A percentile compares a stretch with the other conserved stretches of the same genome.
Conservation (phyloP, 176 grass and related monocot species). For the Typha latifolia region DNA sequence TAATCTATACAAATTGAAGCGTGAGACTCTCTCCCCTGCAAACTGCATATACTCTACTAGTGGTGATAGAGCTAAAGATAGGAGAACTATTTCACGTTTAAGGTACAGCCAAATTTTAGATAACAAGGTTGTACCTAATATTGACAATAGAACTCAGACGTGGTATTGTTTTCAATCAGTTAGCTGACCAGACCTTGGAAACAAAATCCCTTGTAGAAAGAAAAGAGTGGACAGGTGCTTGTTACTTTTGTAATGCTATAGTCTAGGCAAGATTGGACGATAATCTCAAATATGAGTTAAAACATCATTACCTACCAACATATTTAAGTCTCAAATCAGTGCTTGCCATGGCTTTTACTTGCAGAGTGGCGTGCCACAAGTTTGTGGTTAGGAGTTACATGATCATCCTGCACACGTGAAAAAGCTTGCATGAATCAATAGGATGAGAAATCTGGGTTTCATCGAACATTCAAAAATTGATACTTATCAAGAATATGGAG, state of each 20-base stretch:
- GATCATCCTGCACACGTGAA: conserved; percentile 63
- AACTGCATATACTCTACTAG: background rate
- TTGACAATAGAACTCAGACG: background rate
- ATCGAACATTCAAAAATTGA: conserved; percentile 14
- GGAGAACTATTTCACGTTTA: background rate
- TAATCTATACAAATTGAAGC: background rate
- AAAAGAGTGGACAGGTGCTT: background rate
- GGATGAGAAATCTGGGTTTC: conserved; percentile 3
- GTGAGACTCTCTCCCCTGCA: background rate
- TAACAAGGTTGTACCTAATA: background rate
- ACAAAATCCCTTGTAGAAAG: background rate
- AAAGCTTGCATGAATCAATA: conserved; percentile 7
- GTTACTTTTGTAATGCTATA: too few species aligned
- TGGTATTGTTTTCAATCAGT: background rate
- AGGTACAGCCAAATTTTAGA: background rate
- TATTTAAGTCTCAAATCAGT: conserved; percentile 29
- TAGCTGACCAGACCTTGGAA: background rate
- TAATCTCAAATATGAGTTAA: background rate
- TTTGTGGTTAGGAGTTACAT: conserved; percentile 58
- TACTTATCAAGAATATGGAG: background rate
- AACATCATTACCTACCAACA: background rate
- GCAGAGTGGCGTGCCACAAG: conserved; percentile 45
- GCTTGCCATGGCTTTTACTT: conserved; percentile 73
- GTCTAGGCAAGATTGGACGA: too few species aligned
- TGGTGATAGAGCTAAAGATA: background rate